These are phyloP conservation scores for Primulina tabacum DNA, from an alignment of 257 asterid genomes.

Conservation along the genomic window DNA sequence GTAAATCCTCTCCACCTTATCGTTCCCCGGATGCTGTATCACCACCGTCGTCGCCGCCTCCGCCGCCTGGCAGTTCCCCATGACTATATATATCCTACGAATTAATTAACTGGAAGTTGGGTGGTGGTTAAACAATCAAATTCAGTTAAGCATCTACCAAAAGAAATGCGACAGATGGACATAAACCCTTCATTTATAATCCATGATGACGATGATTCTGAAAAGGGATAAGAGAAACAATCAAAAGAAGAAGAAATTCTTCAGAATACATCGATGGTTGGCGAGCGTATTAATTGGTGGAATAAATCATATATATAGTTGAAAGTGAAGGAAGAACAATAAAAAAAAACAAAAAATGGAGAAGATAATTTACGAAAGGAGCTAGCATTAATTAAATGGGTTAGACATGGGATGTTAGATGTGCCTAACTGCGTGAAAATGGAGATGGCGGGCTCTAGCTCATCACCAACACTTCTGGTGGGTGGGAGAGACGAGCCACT, in stretches of 20 bases:
- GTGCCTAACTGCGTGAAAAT: not conserved
- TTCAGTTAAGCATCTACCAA: not conserved
- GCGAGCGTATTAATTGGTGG: not conserved
- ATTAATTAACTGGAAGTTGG: not conserved
- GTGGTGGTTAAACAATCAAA: not conserved
- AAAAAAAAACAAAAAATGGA: not conserved
- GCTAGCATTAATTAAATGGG: not conserved
- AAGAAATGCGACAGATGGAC: not conserved
- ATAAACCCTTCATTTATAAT: not conserved
- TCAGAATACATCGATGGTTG: not conserved
- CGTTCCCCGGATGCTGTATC: slow-evolving; percentile 58
- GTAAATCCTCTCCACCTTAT: slow-evolving; percentile 66
- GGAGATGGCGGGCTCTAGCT: not conserved
- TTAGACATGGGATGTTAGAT: not conserved
- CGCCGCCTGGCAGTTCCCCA: slow-evolving; percentile 96
- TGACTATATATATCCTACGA: not conserved
- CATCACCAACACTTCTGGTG: not conserved
- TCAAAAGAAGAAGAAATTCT: too few relatives aligned
- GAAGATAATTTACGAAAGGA: too few relatives aligned
- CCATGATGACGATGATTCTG: not conserved
- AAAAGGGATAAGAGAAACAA: not conserved
- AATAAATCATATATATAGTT: not conserved
- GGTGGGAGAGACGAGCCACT: not conserved
- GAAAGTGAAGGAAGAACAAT: not conserved
- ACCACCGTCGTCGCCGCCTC: slow-evolving; percentile 82